Percentiles rank a stretch among this genome's conserved stretches.
Evolutionary conservation across 2,329 filamentous ascomycete genomes (phyloP).

Genomic region (Monosporascus sp.): DNA sequence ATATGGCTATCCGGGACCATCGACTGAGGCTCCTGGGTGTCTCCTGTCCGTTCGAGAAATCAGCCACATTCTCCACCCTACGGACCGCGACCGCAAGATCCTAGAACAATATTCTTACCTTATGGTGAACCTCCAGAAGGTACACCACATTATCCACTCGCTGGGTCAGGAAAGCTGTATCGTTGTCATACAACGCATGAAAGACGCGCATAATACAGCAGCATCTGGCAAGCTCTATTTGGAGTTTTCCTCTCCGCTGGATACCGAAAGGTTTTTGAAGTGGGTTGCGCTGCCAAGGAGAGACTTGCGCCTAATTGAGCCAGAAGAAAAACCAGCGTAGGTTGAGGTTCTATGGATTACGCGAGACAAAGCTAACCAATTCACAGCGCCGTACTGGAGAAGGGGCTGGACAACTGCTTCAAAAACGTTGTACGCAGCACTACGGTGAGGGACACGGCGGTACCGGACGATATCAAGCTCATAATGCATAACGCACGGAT

Average conservation of each 20-base stretch:
- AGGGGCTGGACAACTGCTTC: conserved; percentile 8
- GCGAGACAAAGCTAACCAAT: neutral
- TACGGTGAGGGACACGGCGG: conserved; percentile 2
- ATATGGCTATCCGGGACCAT: conserved; percentile 14
- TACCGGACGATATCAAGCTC: conserved; percentile 18
- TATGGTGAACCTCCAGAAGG: conserved; percentile 16
- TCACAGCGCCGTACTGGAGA: neutral
- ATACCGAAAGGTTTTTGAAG: conserved; percentile 12
- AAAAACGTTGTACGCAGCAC: conserved; percentile 3
- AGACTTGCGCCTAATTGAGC: neutral
- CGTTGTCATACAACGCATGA: conserved; percentile 3
- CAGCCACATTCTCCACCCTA: conserved; percentile 19
- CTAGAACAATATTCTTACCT: conserved; percentile 15
- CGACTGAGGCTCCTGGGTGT: conserved; percentile 7
- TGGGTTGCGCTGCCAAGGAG: conserved; percentile 15
- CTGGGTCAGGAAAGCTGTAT: conserved; percentile 3
- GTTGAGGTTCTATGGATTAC: neutral
- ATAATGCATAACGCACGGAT: conserved; percentile 16
- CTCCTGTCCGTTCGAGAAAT: conserved; percentile 16
- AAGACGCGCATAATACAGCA: conserved; percentile 2
- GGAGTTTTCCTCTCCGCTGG: conserved; percentile 15
- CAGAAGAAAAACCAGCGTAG: conserved; percentile 7
- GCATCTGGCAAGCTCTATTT: conserved; percentile 15
- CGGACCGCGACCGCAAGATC: conserved; percentile 8
- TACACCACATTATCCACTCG: neutral